phyloP scores from a whole-genome alignment of 805 yeast species.

The Lachancea sp. region DNA sequence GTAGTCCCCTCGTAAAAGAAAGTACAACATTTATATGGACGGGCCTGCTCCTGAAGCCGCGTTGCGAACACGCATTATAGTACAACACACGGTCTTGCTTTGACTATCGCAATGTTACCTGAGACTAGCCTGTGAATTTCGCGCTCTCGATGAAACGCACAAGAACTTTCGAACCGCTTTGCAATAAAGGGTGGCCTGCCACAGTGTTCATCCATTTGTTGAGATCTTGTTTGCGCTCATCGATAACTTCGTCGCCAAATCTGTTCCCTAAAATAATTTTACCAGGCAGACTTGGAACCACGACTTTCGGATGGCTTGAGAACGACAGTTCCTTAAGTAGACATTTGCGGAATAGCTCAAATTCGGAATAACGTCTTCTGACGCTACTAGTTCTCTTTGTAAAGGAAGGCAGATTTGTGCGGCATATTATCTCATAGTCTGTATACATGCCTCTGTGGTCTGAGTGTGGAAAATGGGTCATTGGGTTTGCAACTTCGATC shows the following conservation, averaged over 20 bases:
- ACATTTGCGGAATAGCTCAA: constrained; percentile 70
- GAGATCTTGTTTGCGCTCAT: constrained; percentile 73
- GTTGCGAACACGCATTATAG: no score
- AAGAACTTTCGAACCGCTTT: constrained; percentile 74
- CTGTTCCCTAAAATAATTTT: constrained; percentile 65
- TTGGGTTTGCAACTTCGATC: constrained; percentile 58
- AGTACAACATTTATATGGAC: no score
- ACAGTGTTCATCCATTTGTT: constrained; percentile 73
- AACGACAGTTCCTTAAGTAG: constrained; percentile 64
- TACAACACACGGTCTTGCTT: no score
- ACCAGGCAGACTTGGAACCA: constrained; percentile 88
- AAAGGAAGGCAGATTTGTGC: constrained; percentile 89
- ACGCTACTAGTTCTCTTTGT: constrained; percentile 56
- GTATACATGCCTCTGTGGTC: constrained; percentile 59
- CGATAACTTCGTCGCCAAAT: constrained; percentile 77
- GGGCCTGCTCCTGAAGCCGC: no score
- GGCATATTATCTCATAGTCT: constrained; percentile 84
- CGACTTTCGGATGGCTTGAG: constrained; percentile 44
- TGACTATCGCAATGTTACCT: no score
- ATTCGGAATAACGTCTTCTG: constrained; percentile 84
- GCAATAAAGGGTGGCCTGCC: constrained; percentile 89
- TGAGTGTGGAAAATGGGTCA: constrained; percentile 31
- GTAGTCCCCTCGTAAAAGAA: no score
- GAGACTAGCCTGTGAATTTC: constrained; percentile 23
- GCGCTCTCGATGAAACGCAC: constrained; percentile 86